These are phyloP conservation scores for Nyctanthes arbortristis DNA, from an alignment of 257 asterid species.

Conservation along the genomic window DNA sequence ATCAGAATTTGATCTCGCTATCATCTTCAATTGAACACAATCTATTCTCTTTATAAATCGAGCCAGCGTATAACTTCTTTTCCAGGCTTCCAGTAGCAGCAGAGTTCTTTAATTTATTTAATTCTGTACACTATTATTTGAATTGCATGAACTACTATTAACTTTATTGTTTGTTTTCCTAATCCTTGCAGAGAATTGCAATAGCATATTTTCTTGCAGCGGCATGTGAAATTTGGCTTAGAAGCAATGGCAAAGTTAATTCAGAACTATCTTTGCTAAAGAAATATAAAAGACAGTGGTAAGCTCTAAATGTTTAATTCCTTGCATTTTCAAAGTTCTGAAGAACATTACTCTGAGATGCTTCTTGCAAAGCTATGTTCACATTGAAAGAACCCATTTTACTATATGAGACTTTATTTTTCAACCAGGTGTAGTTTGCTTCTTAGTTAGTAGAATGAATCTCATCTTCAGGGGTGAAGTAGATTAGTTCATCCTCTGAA, in stretches of 20 bases:
- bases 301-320: constrained; percentile 23
- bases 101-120: background rate
- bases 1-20: background rate
- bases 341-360: background rate
- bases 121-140: background rate
- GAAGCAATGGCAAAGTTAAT: constrained; percentile 52
- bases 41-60: background rate
- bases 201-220: constrained; percentile 57
- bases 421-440: background rate
- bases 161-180: background rate
- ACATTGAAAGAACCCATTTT: constrained; percentile 2
- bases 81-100: background rate
- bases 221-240: constrained; percentile 72
- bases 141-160: background rate
- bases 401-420: background rate
- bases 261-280: constrained; percentile 54
- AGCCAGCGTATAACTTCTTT: background rate
- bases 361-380: background rate
- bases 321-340: background rate
- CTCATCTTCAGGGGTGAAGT: background rate
- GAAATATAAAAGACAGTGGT: constrained; percentile 68
- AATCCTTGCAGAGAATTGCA: constrained; percentile 55
- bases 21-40: background rate
- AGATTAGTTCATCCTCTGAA: background rate
- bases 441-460: background rate